phyloP scores from a whole-genome alignment of 495 filamentous ascomycete genomes.

The Xylaria cubensis region DNA sequence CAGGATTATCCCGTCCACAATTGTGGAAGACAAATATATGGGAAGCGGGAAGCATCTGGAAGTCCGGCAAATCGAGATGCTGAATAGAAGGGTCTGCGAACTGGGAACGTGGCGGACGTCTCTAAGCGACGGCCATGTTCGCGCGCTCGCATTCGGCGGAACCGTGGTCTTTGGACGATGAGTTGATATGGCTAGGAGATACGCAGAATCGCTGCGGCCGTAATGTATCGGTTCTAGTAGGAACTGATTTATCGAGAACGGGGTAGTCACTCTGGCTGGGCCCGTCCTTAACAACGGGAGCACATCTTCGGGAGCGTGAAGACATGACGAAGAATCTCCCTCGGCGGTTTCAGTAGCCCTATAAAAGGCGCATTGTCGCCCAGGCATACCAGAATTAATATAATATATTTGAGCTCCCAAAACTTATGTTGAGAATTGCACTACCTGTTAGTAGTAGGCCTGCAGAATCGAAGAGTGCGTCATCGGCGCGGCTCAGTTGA shows the following conservation, averaged over 20 bases:
- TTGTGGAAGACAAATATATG: constrained; percentile 21
- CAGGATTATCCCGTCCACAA: constrained; percentile 20
- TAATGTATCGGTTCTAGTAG: constrained; percentile 34
- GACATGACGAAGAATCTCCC: neutral
- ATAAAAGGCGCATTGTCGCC: neutral
- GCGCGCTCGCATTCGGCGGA: constrained; percentile 32
- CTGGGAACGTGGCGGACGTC: constrained; percentile 25
- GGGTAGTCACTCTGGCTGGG: constrained; percentile 9
- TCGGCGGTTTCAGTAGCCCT: neutral
- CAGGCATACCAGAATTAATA: neutral
- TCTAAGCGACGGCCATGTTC: constrained; percentile 33
- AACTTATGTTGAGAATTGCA: neutral
- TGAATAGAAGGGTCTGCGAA: neutral
- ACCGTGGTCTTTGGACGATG: constrained; percentile 28
- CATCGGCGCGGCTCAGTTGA: neutral
- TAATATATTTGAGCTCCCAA: constrained; percentile 2
- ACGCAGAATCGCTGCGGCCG: constrained; percentile 29
- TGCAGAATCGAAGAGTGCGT: neutral
- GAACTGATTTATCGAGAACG: constrained; percentile 25
- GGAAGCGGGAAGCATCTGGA: constrained; percentile 27
- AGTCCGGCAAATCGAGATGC: constrained; percentile 6
- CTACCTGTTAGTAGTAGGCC: neutral
- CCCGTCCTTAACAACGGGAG: neutral
- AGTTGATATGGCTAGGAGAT: constrained; percentile 22
- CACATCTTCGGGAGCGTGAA: neutral